Evolutionary conservation across 106 monocot genomes (phyloP), one percentile per base, ranked within the genome.

Genomic region (Agapanthus africanus): DNA sequence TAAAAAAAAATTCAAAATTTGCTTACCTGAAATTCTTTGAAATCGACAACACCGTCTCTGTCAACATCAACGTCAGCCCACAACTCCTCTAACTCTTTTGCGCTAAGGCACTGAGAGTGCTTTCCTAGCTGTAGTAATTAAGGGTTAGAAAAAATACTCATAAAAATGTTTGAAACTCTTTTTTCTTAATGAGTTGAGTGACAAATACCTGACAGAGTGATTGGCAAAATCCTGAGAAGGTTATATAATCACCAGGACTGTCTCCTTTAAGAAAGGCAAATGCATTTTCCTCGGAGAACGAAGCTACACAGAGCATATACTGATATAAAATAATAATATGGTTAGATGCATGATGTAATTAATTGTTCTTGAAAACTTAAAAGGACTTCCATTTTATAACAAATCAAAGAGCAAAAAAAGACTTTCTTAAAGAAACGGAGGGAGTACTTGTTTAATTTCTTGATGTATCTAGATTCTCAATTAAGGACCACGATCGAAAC

Each of bases 261-360:
- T 90, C 97, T 50, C 54, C 89, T 82, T 87, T 97, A 37, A 97
- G 82, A 40, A 97, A 85, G 5, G 80, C 89, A 83, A 86, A 97
- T 60, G 97, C 88, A 78, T 82, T 77, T 5, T 83, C 75, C 74
- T 92, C 91, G 26, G 84, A 71, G 52, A 89, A 81, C 40, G 88
- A 83, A 25, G 91, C 84, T 62, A 70, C 70, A 31, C 63, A 50
- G 7, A 92, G 77, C 56, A 82, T 59, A 77, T 86, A 78, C 97
- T 97, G 84, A 71, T 54, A 74, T 10, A 70, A 36, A 63, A 35
- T 37, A 23, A 64, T 8, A 8, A 40, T 11, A 27, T 9, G n/a
- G n/a, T n/a, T n/a, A n/a, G n/a, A n/a, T n/a, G n/a, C n/a, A n/a
- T n/a, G n/a, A n/a, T n/a, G n/a, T n/a, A n/a, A n/a, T n/a, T n/a